Evolutionary conservation across 2,329 filamentous ascomycete genomes (phyloP).

Genomic region (Fusarium concolor): DNA sequence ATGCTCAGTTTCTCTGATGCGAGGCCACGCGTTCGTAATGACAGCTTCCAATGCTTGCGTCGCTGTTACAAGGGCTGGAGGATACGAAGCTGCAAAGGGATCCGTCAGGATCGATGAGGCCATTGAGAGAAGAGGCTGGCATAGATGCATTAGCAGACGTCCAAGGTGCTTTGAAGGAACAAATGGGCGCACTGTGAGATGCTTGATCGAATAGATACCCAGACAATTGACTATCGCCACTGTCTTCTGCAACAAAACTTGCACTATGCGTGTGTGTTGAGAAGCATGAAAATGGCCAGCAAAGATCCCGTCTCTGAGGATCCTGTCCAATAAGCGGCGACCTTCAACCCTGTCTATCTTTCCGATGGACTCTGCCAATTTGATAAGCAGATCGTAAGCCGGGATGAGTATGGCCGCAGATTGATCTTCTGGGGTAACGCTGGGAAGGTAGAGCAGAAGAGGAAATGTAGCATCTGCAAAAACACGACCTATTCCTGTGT

Average conservation of each 20-base stretch:
- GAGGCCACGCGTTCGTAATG: constrained; percentile 75
- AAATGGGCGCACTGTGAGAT: constrained; percentile 67
- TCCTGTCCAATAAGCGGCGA: constrained; percentile 61
- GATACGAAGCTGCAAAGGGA: constrained; percentile 71
- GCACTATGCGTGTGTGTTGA: constrained; percentile 67
- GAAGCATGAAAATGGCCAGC: constrained; percentile 67
- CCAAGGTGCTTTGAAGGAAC: background rate
- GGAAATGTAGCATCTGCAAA: constrained; percentile 78
- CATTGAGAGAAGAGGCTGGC: constrained; percentile 73
- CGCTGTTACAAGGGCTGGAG: constrained; percentile 65
- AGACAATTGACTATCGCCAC: constrained; percentile 64
- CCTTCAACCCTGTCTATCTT: constrained; percentile 43
- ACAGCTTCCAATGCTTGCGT: constrained; percentile 66
- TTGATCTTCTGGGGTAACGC: constrained; percentile 78
- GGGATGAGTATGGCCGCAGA: constrained; percentile 71
- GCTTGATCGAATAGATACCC: constrained; percentile 72
- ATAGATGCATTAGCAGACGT: constrained; percentile 20
- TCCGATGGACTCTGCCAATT: constrained; percentile 58
- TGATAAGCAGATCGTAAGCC: constrained; percentile 75
- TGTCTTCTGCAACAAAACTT: constrained; percentile 65
- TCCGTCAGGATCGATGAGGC: constrained; percentile 73
- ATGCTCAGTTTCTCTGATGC: constrained; percentile 67
- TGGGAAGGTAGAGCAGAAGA: constrained; percentile 80
- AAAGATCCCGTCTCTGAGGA: constrained; percentile 68
- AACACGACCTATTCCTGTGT: constrained; percentile 74